Percentiles rank a stretch among this genome's conserved stretches.
Evolutionary conservation across 768 basidiomycete genomes (phyloP).

Genomic region (Amanita molliuscula): DNA sequence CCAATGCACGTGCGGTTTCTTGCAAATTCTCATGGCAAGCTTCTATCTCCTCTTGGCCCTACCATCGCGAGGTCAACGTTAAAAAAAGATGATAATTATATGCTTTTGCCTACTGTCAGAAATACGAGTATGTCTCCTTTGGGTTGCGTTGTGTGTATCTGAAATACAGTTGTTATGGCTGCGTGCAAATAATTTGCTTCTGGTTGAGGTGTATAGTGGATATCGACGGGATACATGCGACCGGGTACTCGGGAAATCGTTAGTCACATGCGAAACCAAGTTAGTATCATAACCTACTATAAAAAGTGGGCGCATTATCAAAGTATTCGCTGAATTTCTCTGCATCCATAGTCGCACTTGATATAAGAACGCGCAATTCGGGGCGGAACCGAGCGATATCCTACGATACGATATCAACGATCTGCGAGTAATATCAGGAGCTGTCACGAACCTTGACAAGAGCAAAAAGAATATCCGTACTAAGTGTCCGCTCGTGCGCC

Average conservation of each 20-base stretch:
- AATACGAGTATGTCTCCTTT: conserved; percentile 97
- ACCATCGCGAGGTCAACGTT: conserved; percentile 8
- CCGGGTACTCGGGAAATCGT: conserved; percentile 64
- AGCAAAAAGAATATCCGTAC: conserved; percentile 97
- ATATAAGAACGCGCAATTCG: conserved; percentile 87
- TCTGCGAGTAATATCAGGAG: conserved; percentile 12
- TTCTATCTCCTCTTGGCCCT: conserved; percentile 99
- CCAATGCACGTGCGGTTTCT: conserved; percentile 89
- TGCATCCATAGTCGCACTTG: conserved; percentile 94
- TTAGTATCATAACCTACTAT: conserved; percentile 42
- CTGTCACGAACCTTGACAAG: conserved; percentile 81
- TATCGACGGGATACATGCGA: conserved; percentile 94
- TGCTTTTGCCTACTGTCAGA: conserved; percentile 57
- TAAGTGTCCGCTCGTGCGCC: conserved; percentile 94
- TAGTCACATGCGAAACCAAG: background rate
- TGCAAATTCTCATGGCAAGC: conserved; percentile 92
- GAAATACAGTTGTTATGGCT: conserved; percentile 96
- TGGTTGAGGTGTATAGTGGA: conserved; percentile 97
- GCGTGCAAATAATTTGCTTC: conserved; percentile 99
- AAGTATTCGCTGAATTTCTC: conserved; percentile 98
- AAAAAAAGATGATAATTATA: background rate
- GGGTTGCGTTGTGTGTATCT: conserved; percentile 97
- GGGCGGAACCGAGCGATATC: conserved; percentile 96
- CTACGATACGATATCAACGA: conserved; percentile 31
- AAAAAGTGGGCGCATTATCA: conserved; percentile 91